phyloP scores from a whole-genome alignment of 2,329 filamentous ascomycete species.

The Akanthomyces uredinophilus region DNA sequence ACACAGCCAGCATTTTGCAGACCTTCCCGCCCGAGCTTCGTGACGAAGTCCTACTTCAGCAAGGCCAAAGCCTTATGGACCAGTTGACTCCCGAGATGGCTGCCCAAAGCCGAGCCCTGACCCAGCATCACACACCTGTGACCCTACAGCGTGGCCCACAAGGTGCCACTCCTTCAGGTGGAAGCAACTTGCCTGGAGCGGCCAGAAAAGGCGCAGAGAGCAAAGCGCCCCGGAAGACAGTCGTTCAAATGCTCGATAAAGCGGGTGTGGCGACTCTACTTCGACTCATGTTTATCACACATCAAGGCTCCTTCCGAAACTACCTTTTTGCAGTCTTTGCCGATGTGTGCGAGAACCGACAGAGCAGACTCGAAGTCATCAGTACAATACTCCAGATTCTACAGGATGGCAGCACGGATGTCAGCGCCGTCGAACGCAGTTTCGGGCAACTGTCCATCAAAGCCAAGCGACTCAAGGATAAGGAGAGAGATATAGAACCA shows the following conservation, averaged over 20 bases:
- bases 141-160: slow-evolving; percentile 25
- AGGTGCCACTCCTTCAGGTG: slow-evolving; percentile 26
- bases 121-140: slow-evolving; percentile 33
- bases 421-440: slow-evolving; percentile 89
- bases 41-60: slow-evolving; percentile 83
- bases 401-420: slow-evolving; percentile 90
- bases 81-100: slow-evolving; percentile 81
- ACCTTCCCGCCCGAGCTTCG: slow-evolving; percentile 81
- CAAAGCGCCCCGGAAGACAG: slow-evolving; percentile 70
- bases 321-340: slow-evolving; percentile 83
- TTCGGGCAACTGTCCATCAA: slow-evolving; percentile 89
- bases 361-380: slow-evolving; percentile 89
- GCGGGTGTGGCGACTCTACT: slow-evolving; percentile 91
- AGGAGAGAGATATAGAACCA: slow-evolving; percentile 51
- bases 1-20: slow-evolving; percentile 84
- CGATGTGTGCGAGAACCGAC: slow-evolving; percentile 92
- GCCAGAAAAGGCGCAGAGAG: slow-evolving; percentile 43
- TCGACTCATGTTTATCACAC: slow-evolving; percentile 96
- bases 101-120: slow-evolving; percentile 73
- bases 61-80: slow-evolving; percentile 81
- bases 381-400: slow-evolving; percentile 88
- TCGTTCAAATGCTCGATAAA: slow-evolving; percentile 96
- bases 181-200: slow-evolving; percentile 14
- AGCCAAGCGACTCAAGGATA: slow-evolving; percentile 72
- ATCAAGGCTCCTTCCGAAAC: slow-evolving; percentile 78